Conservation (phyloP, 2,329 filamentous ascomycete genomes). For the Nothomitra cinnamomea region DNA sequence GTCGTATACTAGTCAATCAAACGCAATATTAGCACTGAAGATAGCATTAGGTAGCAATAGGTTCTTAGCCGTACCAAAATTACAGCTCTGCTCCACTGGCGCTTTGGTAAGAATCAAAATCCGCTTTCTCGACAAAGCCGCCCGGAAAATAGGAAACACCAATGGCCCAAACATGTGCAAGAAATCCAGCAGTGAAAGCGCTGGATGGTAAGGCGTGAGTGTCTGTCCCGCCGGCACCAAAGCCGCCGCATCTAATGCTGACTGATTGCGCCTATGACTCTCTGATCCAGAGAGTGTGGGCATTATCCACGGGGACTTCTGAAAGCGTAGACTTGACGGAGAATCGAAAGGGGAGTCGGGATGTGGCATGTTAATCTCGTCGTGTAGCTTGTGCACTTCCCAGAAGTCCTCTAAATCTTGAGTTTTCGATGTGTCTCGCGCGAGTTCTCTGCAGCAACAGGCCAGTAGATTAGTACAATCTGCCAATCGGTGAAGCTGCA, state of each 20-base stretch:
- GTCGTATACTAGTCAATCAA: slow-evolving; percentile 57
- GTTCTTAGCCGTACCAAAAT: slow-evolving; percentile 52
- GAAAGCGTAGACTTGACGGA: slow-evolving; percentile 29
- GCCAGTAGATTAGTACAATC: neutral
- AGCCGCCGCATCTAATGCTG: slow-evolving; percentile 43
- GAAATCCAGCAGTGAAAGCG: slow-evolving; percentile 61
- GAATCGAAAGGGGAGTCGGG: slow-evolving; percentile 14
- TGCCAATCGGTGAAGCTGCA: neutral
- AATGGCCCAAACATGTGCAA: slow-evolving; percentile 77
- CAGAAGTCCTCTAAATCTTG: slow-evolving; percentile 63
- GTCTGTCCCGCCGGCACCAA: slow-evolving; percentile 44
- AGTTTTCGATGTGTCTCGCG: slow-evolving; percentile 45
- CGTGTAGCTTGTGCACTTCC: slow-evolving; percentile 38
- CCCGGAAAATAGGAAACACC: slow-evolving; percentile 79
- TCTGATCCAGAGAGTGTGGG: slow-evolving; percentile 17
- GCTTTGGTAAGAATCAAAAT: slow-evolving; percentile 76
- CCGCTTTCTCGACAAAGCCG: slow-evolving; percentile 69
- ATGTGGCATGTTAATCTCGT: slow-evolving; percentile 13
- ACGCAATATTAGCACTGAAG: neutral
- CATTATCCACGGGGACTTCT: slow-evolving; percentile 15
- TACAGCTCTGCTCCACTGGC: slow-evolving; percentile 70
- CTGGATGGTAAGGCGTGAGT: slow-evolving; percentile 67
- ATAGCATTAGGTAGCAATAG: neutral
- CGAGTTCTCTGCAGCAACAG: slow-evolving; percentile 30
- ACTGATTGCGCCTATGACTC: slow-evolving; percentile 38